A percentile compares a stretch with the other conserved stretches of the same genome.
Conservation (phyloP, 192 early-diverging fungal species). For the Glomus cerebriforme region DNA sequence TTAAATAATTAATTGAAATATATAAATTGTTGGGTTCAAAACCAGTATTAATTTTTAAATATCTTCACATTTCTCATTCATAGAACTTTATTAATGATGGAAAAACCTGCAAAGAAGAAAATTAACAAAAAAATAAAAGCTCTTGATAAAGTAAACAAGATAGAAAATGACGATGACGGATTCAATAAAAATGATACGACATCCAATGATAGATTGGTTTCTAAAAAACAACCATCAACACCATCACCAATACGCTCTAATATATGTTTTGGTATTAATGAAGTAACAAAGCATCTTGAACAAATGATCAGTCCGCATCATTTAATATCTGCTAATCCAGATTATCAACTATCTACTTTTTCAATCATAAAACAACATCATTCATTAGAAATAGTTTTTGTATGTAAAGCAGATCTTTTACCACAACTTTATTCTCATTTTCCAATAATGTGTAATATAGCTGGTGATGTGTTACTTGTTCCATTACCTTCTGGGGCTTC, state of each 20-base stretch:
- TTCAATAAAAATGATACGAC: background rate
- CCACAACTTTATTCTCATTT: constrained; percentile 16
- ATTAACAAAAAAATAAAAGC: background rate
- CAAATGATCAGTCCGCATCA: background rate
- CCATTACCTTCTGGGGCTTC: constrained; percentile 3
- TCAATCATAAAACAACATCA: background rate
- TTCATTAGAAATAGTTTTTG: constrained; percentile 18
- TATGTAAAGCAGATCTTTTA: constrained; percentile 15
- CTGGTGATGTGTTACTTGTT: constrained; percentile 24
- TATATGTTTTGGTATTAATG: constrained; percentile 25
- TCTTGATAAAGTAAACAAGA: background rate
- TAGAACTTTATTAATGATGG: background rate
- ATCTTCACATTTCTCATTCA: background rate
- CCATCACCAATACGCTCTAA: background rate
- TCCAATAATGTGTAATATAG: constrained; percentile 12
- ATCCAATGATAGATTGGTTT: background rate
- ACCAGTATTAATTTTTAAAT: background rate
- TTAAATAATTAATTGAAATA: background rate
- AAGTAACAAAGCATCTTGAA: constrained; percentile 26
- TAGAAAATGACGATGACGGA: background rate
- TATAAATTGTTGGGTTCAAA: background rate
- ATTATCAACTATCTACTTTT: background rate
- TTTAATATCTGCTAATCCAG: background rate
- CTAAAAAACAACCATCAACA: background rate
- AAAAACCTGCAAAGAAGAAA: background rate